These are phyloP conservation scores for Oryza glumipatula DNA, from an alignment of 176 grass and related monocot genomes.

Conservation along the genomic window DNA sequence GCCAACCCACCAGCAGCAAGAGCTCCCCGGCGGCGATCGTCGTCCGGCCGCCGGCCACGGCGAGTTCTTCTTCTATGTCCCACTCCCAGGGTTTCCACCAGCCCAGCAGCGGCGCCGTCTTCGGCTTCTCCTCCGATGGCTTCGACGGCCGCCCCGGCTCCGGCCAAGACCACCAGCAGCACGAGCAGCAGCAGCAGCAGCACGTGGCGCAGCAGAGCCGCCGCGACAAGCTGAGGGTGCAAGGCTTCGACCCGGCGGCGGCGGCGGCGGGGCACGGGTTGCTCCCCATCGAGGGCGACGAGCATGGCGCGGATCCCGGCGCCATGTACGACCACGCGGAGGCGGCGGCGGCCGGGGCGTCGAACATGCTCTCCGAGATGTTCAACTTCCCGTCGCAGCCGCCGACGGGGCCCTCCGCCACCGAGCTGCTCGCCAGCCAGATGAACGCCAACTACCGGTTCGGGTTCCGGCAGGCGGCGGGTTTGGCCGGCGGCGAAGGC, in stretches of 20 bases:
- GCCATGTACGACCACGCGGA: constrained; percentile 72
- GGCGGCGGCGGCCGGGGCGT: constrained; percentile 48
- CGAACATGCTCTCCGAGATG: constrained; percentile 98
- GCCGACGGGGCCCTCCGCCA: constrained; percentile 59
- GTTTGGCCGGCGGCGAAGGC: constrained; percentile 51
- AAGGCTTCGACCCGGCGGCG: constrained; percentile 61
- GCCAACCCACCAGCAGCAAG: constrained; percentile 16
- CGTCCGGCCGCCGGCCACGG: constrained; percentile 28
- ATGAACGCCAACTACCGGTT: constrained; percentile 67
- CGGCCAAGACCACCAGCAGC: constrained; percentile 40
- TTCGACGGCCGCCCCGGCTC: constrained; percentile 54
- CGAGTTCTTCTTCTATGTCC: constrained; percentile 79
- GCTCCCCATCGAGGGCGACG: constrained; percentile 57
- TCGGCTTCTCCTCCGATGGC: constrained; percentile 67
- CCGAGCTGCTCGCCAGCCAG: constrained; percentile 82
- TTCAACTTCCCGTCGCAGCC: constrained; percentile 75
- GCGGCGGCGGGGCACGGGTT: constrained; percentile 48
- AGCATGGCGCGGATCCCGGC: constrained; percentile 38
- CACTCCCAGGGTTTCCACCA: constrained; percentile 95
- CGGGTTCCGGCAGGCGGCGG: constrained; percentile 37
- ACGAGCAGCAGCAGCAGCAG: constrained; percentile 61
- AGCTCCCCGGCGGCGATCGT: constrained; percentile 14
- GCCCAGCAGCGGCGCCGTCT: constrained; percentile 61
- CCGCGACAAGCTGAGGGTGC: constrained; percentile 90
- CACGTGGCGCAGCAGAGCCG: constrained; percentile 96